These are phyloP conservation scores for Dactylonectria estremocensis DNA, from an alignment of 2,329 filamentous ascomycete species.

Conservation along the genomic window DNA sequence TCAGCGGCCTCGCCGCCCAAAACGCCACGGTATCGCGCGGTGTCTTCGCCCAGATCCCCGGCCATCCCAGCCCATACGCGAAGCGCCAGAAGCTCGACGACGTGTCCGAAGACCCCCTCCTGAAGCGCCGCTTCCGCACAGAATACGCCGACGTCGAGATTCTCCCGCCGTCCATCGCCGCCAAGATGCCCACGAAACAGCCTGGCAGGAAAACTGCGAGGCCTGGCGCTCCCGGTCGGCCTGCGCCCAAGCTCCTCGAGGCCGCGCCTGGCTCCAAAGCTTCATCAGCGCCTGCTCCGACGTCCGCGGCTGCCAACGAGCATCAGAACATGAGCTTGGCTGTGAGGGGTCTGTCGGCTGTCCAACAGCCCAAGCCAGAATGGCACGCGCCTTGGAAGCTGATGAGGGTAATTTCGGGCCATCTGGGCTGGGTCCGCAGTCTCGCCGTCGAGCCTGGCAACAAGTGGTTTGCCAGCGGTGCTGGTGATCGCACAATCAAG, in stretches of 20 bases:
- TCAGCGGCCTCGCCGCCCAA: conserved; percentile 53
- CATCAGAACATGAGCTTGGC: conserved; percentile 53
- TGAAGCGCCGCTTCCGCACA: conserved; percentile 69
- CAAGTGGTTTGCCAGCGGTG: conserved; percentile 96
- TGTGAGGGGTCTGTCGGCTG: conserved; percentile 47
- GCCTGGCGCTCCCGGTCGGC: conserved; percentile 59
- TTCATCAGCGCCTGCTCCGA: conserved; percentile 60
- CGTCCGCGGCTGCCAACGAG: conserved; percentile 33
- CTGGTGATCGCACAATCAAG: conserved; percentile 97
- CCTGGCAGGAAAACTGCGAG: conserved; percentile 59
- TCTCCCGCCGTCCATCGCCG: conserved; percentile 83
- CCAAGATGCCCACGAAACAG: conserved; percentile 77
- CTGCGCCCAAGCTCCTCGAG: conserved; percentile 58
- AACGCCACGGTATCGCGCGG: conserved; percentile 54
- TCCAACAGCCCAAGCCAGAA: conserved; percentile 78
- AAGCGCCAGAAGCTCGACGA: conserved; percentile 59
- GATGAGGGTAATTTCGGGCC: conserved; percentile 96
- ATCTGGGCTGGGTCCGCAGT: conserved; percentile 93
- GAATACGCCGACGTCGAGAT: conserved; percentile 87
- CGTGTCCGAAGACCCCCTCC: conserved; percentile 51
- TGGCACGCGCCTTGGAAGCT: conserved; percentile 99
- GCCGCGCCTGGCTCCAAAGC: conserved; percentile 53
- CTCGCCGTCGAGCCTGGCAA: conserved; percentile 96
- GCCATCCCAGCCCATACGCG: conserved; percentile 42
- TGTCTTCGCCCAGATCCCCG: conserved; percentile 50